phyloP scores from a whole-genome alignment of 176 grass and related monocot species.

The Hordeum marinum region DNA sequence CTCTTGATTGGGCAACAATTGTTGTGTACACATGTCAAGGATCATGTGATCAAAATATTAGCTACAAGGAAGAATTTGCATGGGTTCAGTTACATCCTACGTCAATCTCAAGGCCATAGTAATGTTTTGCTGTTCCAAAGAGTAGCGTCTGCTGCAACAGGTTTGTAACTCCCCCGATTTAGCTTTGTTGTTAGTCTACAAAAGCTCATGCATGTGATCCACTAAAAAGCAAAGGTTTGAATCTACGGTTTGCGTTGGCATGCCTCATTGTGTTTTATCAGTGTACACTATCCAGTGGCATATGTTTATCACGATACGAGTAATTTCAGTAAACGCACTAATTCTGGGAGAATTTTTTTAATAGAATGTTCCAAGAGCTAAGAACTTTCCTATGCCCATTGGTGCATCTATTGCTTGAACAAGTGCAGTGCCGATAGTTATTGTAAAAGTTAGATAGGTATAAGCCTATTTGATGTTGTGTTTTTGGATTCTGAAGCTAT shows the following conservation, averaged over 20 bases:
- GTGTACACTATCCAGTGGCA: not conserved
- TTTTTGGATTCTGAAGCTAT: not conserved
- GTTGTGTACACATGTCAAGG: slow-evolving; percentile 67
- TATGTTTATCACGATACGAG: not conserved
- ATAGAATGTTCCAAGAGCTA: not conserved
- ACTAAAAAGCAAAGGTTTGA: not conserved
- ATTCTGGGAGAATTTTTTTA: not conserved
- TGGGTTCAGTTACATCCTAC: slow-evolving; percentile 90
- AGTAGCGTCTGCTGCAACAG: slow-evolving; percentile 7
- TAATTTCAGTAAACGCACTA: not conserved
- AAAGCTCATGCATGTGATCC: not conserved
- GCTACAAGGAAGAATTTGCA: slow-evolving; percentile 85
- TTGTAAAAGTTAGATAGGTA: not conserved
- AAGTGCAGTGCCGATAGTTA: not conserved
- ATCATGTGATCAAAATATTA: slow-evolving; percentile 63
- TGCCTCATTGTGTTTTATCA: not conserved
- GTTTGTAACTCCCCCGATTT: slow-evolving; percentile 18
- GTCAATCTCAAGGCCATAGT: slow-evolving; percentile 10
- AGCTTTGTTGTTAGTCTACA: not conserved
- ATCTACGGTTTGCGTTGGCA: not conserved
- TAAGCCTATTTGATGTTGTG: not conserved
- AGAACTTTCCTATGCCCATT: not conserved
- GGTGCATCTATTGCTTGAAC: not conserved
- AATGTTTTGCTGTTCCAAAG: not conserved
- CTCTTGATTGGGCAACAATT: slow-evolving; percentile 95